A percentile compares a stretch with the other conserved stretches of the same genome.
Evolutionary conservation across 148 eudicot species (phyloP).

Genomic region (Amaranthus palmeri): DNA sequence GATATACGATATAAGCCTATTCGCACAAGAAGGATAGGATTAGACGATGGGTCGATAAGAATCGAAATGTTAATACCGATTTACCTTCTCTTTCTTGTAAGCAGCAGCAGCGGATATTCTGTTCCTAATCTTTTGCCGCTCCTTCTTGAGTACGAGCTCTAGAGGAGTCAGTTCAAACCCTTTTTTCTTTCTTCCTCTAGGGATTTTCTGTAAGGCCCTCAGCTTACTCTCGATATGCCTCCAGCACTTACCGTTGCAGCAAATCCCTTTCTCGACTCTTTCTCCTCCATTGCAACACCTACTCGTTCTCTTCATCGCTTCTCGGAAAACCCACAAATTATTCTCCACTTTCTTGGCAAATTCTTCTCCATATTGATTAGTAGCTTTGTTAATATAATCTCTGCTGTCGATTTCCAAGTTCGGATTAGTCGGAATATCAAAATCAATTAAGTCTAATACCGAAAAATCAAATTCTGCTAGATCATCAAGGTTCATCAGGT

Average conservation of each 20-base stretch:
- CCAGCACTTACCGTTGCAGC: slow-evolving; percentile 25
- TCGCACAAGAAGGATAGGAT: background rate
- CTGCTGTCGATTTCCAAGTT: background rate
- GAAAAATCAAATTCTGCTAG: slow-evolving; percentile 7
- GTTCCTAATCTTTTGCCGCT: slow-evolving; percentile 25
- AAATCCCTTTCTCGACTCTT: background rate
- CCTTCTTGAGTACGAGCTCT: background rate
- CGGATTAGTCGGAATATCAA: slow-evolving; percentile 3
- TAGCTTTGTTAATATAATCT: slow-evolving; percentile 6
- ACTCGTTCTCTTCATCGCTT: slow-evolving; percentile 3
- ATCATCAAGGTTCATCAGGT: background rate
- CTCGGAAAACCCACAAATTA: background rate
- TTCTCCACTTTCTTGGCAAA: slow-evolving; percentile 9
- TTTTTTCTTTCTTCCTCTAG: slow-evolving; percentile 19
- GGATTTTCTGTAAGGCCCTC: background rate
- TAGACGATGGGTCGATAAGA: background rate
- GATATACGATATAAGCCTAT: slow-evolving; percentile 13
- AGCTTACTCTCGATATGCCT: slow-evolving; percentile 6
- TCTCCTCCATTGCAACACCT: background rate
- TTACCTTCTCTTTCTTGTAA: slow-evolving; percentile 20
- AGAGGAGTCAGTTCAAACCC: slow-evolving; percentile 12
- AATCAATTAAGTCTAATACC: slow-evolving; percentile 10
- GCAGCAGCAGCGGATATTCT: slow-evolving; percentile 19
- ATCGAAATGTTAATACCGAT: background rate
- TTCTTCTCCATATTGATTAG: slow-evolving; percentile 1